Base-by-base conservation (phyloP, 805 yeast genomes). In the Metschnikowia matae region DNA sequence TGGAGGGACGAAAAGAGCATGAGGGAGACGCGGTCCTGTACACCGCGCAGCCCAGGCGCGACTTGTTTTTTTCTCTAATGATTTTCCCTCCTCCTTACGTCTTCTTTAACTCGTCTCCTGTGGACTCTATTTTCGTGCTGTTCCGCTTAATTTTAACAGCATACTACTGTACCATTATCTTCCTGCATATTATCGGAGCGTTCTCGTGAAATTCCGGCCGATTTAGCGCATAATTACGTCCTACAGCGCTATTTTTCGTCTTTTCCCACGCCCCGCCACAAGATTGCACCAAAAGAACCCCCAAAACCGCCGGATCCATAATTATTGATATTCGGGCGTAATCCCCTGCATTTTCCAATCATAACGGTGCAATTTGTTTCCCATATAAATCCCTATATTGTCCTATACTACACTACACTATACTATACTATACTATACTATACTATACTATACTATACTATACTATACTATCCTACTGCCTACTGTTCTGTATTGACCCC, bases 51-150 rank as follows among this genome's bases (percentile, higher is more conserved):
- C 20, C 37, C 18, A 8, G 33, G n/a, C 45, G 45, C 45, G 45
- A 41, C 45, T 41, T 41, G 45, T 32, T 41, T 41, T 39, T 40
- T 33, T 39, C 40, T 17, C 41, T 23, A 40, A 11, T 20, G 45
- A 20, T 47, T 40, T 40, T 47, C 26, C 29, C 26, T 23, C 14
- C 40, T 21, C 29, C 32, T 20, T 45, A 21, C 41, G 26, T 17
- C 36, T 29, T n/a, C 44, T 17, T 18, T n/a, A 20, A 17, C 31
- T 45, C n/a, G 20, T 17, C 47, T 36, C 23, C 15, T 14, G 11
- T 18, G 40, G 40, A n/a, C 32, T 23, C 14, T n/a, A 8, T n/a
- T 39, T 39, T 2, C 20, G n/a, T n/a, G 38, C 38, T 23, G 31
- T n/a, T 14, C 7, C 15, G 18, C 26, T 13, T 14, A 4, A 4